Base-by-base conservation (phyloP, 352 stramenopile species). In the Phytopythium mirpurense region DNA sequence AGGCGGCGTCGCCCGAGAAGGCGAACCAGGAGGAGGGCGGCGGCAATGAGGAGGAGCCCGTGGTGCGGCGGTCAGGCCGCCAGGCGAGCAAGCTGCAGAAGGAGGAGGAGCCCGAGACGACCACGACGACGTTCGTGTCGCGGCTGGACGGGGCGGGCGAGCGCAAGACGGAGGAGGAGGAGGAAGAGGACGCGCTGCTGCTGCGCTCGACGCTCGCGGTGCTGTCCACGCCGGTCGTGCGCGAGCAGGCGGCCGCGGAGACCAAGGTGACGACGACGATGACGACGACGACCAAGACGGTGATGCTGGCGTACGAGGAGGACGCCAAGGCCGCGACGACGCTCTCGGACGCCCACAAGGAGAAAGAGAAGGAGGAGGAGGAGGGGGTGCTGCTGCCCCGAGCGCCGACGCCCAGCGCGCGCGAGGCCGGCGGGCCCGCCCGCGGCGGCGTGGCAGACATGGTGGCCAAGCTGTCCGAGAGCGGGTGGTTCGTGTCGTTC, bases 401-500 rank as follows among this genome's bases (percentile, higher is more conserved):
- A 15, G 15, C 15, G 9, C 44, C 36, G 40, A 10, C 40, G 29
- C 9, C 29, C 40, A n/a, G 5, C 40, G 40, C 21, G 0, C 40
- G 19, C 32, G 19, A n/a, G n/a, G n/a, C n/a, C n/a, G 26, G n/a
- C 31, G 32, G 7, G 24, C n/a, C 34, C 21, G 38, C 21, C 41
- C 36, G 38, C 16, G 59, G 60, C 19, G 65, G 60, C 3, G 23
- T 77, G 6, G 27, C 51, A 16, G 61, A 74, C 41, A 50, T 86
- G 47, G 54, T 83, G 54, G 41, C 57, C 36, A 86, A 83, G 57
- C 41, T 87, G 42, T 71, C 73, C 27, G 68, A 89, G 55, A 68
- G 64, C 54, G 74, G 70, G 29, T 88, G 77, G 69, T 51, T 90
- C 38, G 60, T 77, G 52, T 86, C 79, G 38, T 70, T 90, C 40